phyloP scores from a whole-genome alignment of 345 rosid genomes.

The Corchorus capsularis region DNA sequence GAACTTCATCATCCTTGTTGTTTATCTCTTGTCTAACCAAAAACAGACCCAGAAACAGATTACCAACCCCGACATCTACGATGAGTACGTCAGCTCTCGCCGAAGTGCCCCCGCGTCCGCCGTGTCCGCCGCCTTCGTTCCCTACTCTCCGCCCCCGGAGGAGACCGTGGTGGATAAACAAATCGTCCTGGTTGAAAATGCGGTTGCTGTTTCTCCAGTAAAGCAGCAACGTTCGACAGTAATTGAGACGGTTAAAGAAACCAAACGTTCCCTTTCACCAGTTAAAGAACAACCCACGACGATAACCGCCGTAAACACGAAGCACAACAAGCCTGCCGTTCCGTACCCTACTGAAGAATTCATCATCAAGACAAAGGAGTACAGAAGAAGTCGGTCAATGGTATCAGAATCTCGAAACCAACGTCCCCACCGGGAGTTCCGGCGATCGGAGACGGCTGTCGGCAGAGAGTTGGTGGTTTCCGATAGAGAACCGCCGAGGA shows the following conservation, averaged over 20 bases:
- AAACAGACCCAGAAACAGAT: background rate
- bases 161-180: conserved; percentile 2
- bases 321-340: background rate
- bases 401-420: conserved; percentile 1
- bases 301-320: background rate
- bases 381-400: conserved; percentile 16
- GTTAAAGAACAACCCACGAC: background rate
- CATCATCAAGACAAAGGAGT: background rate
- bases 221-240: background rate
- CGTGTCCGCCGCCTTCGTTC: background rate
- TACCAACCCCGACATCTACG: conserved; percentile 1
- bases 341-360: background rate
- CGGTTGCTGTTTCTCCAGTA: background rate
- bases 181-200: conserved; percentile 17
- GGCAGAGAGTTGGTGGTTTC: conserved; percentile 1
- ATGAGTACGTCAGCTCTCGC: conserved; percentile 13
- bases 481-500: conserved; percentile 1
- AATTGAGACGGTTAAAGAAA: background rate
- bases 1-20: conserved; percentile 7
- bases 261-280: conserved; percentile 8
- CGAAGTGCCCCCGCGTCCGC: background rate
- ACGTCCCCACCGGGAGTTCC: background rate
- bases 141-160: background rate
- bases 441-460: conserved; percentile 18
- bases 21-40: background rate